Base-by-base conservation (phyloP, 768 basidiomycete species). In the Hericium rajendrae region DNA sequence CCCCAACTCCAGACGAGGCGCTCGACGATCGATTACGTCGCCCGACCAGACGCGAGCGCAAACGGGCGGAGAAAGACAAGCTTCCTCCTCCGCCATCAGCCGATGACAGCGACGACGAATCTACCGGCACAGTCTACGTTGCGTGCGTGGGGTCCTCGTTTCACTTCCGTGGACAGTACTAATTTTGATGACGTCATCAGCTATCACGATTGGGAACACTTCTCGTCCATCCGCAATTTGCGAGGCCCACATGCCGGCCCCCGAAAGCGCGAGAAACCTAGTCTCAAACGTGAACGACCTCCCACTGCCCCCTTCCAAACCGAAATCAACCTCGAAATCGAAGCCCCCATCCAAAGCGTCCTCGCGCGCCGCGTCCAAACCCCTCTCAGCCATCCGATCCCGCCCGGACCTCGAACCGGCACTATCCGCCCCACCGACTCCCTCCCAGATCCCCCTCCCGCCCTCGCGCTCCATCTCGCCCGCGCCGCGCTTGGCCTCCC, bases 121-220 rank as follows among this genome's bases (percentile, higher is more conserved):
- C 60, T 2, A 67, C 69, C 39, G 56, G 60, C 16, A 63, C 55
- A 2, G 76, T 93, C 16, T 93, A 92, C 72, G 88, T 93, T 58
- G 91, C 91, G 87, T 91, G 71, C 69, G 89, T 86, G 22, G 53
- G 40, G 55, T 60, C 55, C n/a, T 38, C 12, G 53, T 55, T 51
- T 57, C 57, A 60, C 53, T 20, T 48, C 53, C 54, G 51, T 51
- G 41, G 46, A 40, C 53, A 6, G 26, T 53, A 64, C 55, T 62
- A 66, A 52, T 56, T 57, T 26, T 43, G 24, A 50, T 51, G 49
- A 57, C 48, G 48, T 32, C 4, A 26, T 12, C 65, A 90, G 89
- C 32, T 94, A 92, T 68, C 87, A 94, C 66, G 90, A 93, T 69
- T 94, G 90, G 89, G 92, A 95, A 66, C 93, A 95, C 68, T 95